Evolutionary conservation across 2,329 filamentous ascomycete species (phyloP).

Genomic region (Ceratocystis harringtonii): DNA sequence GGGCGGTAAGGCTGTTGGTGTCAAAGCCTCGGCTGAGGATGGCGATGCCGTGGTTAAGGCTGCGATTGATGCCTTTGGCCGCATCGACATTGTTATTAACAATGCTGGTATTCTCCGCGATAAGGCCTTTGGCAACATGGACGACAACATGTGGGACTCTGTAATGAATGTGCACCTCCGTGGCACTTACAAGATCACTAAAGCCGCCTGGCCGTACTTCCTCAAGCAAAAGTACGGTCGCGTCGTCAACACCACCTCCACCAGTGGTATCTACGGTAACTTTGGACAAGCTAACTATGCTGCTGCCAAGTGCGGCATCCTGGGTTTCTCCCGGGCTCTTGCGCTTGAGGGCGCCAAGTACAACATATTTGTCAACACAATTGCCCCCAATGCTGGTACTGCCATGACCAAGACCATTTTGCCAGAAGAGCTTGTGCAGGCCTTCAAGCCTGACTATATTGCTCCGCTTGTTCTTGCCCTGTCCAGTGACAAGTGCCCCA

Average conservation of each 20-base stretch:
- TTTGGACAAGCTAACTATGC: conserved; percentile 98
- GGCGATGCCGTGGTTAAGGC: conserved; percentile 82
- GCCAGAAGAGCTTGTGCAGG: conserved; percentile 94
- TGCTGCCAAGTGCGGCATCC: conserved; percentile 79
- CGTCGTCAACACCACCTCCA: conserved; percentile 91
- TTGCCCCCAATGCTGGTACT: conserved; percentile 92
- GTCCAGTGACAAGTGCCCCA: conserved; percentile 69
- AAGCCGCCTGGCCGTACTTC: conserved; percentile 95
- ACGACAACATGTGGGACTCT: conserved; percentile 80
- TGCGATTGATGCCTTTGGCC: conserved; percentile 84
- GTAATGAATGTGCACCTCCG: conserved; percentile 85
- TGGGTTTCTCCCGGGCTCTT: conserved; percentile 85
- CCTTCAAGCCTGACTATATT: conserved; percentile 98
- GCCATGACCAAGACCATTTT: conserved; percentile 88
- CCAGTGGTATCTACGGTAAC: conserved; percentile 96
- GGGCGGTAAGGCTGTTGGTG: conserved; percentile 79
- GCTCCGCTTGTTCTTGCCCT: conserved; percentile 83
- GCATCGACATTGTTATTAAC: conserved; percentile 91
- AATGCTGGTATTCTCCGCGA: conserved; percentile 95
- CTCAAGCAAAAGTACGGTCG: conserved; percentile 98
- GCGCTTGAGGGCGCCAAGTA: conserved; percentile 90
- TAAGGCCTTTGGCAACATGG: conserved; percentile 97
- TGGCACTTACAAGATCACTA: conserved; percentile 91
- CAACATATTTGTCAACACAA: conserved; percentile 97
- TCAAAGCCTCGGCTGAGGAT: conserved; percentile 87